Percentiles rank a stretch among this genome's conserved stretches.
Conservation (phyloP, 1,284 basidiomycete genomes). For the Pterulicium gracile region DNA sequence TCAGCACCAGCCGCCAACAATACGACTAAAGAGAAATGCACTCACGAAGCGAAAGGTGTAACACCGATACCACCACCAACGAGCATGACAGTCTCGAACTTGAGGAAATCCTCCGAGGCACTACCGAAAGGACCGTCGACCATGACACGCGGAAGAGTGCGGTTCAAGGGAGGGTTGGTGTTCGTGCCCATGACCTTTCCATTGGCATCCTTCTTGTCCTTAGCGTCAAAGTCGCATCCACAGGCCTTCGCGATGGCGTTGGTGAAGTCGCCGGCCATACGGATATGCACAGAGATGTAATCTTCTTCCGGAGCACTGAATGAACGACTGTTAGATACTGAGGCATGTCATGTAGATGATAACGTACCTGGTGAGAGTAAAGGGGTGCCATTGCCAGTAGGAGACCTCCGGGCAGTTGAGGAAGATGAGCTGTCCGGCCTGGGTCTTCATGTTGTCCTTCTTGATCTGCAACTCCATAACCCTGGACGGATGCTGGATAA, state of each 20-base stretch:
- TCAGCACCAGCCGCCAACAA: conserved; percentile 8
- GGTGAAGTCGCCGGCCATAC: conserved; percentile 82
- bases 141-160: conserved; percentile 79
- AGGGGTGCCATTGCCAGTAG: conserved; percentile 92
- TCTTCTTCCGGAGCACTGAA: conserved; percentile 79
- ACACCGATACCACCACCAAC: conserved; percentile 89
- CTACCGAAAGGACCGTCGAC: conserved; percentile 83
- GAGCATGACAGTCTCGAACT: conserved; percentile 76
- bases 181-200: conserved; percentile 49
- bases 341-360: not conserved
- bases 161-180: conserved; percentile 52
- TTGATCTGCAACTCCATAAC: conserved; percentile 91
- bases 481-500: conserved; percentile 85
- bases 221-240: conserved; percentile 72
- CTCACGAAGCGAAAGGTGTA: conserved; percentile 83
- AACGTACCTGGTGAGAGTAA: conserved; percentile 70
- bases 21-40: conserved; percentile 12
- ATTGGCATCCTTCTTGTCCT: conserved; percentile 33
- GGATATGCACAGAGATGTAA: conserved; percentile 84
- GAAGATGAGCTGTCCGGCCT: conserved; percentile 86
- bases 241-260: conserved; percentile 65
- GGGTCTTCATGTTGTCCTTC: conserved; percentile 74
- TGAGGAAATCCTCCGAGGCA: conserved; percentile 78
- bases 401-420: conserved; percentile 78
- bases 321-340: conserved; percentile 3